phyloP scores from a whole-genome alignment of 202 grass and related monocot genomes.

The Brachypodium distachyon region DNA sequence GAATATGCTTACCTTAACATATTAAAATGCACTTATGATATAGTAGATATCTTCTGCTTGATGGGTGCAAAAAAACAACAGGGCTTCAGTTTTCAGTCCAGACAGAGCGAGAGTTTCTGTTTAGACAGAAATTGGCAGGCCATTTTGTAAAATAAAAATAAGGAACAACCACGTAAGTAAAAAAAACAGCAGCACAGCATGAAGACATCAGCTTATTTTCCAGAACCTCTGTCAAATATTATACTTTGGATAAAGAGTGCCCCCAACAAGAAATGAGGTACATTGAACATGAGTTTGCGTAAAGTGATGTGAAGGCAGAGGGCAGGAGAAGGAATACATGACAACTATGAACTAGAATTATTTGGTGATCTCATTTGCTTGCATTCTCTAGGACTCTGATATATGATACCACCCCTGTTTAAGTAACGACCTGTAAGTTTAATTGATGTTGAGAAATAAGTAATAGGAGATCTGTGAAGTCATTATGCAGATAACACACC shows the following conservation, averaged over 20 bases:
- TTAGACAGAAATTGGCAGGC: neutral
- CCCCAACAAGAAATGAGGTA: neutral
- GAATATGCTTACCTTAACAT: neutral
- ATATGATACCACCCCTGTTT: neutral
- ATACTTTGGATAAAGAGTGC: neutral
- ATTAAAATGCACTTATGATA: neutral
- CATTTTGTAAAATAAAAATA: neutral
- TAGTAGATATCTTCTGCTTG: neutral
- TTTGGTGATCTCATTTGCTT: neutral
- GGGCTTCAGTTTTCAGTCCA: neutral
- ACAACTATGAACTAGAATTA: neutral
- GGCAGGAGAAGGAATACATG: neutral
- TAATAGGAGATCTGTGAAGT: neutral
- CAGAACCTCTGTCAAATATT: neutral
- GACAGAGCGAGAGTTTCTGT: neutral
- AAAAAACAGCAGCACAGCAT: neutral
- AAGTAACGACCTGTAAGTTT: neutral
- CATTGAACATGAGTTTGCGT: neutral
- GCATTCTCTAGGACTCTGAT: neutral
- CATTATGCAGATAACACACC: neutral
- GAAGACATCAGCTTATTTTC: neutral
- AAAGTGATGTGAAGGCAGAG: neutral
- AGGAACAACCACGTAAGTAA: neutral
- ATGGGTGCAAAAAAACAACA: neutral
- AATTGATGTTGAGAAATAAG: neutral